These are phyloP conservation scores for Mallotus japonicus DNA, from an alignment of 441 rosid genomes.

Conservation along the genomic window DNA sequence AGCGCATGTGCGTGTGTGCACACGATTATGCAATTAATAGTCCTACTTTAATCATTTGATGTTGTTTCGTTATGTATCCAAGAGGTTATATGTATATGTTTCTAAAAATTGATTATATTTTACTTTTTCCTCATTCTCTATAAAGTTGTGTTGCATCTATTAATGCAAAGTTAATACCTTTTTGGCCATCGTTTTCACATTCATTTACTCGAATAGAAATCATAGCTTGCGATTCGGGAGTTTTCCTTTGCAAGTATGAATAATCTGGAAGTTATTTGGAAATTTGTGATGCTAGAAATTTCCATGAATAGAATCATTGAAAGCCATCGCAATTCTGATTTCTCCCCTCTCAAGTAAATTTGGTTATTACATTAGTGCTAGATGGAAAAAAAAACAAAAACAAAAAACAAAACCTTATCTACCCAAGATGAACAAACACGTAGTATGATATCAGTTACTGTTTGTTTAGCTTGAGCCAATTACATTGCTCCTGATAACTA, in stretches of 20 bases:
- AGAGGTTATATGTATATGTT: not conserved
- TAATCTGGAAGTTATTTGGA: not conserved
- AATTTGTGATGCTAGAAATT: not conserved
- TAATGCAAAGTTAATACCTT: not conserved
- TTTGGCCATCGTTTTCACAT: not conserved
- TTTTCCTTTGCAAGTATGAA: not conserved
- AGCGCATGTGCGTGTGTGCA: not conserved
- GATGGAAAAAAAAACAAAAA: not conserved
- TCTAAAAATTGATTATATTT: not conserved
- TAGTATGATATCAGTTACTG: not conserved
- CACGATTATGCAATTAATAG: not conserved
- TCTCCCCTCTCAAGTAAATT: not conserved
- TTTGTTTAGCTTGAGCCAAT: not conserved
- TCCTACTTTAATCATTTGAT: not conserved
- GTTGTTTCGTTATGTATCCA: not conserved
- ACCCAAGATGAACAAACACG: not conserved
- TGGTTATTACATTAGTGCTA: slow-evolving; percentile 2
- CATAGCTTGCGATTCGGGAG: not conserved
- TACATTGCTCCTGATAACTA: not conserved
- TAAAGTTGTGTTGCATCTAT: not conserved
- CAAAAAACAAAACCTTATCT: not conserved
- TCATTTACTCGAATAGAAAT: not conserved
- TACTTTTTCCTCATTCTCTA: not conserved
- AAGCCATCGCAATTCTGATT: not conserved
- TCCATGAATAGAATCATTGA: not conserved